A percentile compares a stretch with the other conserved stretches of the same genome.
Conservation (phyloP, 1,139 yeast genomes). For the Arxiozyma slooffiae region DNA sequence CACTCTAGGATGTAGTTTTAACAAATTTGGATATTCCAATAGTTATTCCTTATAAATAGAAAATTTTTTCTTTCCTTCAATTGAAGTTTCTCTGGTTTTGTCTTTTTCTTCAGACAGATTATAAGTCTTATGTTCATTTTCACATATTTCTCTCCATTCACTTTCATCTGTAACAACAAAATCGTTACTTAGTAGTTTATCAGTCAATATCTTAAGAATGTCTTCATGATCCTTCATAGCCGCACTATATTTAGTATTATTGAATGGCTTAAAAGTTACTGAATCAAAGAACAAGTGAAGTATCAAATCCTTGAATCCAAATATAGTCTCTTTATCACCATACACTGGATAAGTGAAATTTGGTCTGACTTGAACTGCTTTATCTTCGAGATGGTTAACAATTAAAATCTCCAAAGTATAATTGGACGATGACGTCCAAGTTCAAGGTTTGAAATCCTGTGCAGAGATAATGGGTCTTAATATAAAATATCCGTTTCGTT, state of each 20-base stretch:
- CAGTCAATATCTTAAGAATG: slow-evolving; percentile 40
- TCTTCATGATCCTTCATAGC: slow-evolving; percentile 39
- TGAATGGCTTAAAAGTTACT: slow-evolving; percentile 43
- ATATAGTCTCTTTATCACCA: slow-evolving; percentile 84
- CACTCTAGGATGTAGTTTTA: slow-evolving; percentile 47
- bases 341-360: slow-evolving; percentile 82
- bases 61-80: slow-evolving; percentile 28
- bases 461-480: not conserved
- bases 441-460: slow-evolving; percentile 38
- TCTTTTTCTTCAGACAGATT: slow-evolving; percentile 13
- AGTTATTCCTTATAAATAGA: slow-evolving; percentile 31
- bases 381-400: slow-evolving; percentile 44
- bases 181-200: slow-evolving; percentile 48
- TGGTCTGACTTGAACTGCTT: slow-evolving; percentile 56
- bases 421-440: slow-evolving; percentile 63
- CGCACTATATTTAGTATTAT: slow-evolving; percentile 47
- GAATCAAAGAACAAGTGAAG: slow-evolving; percentile 48
- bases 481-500: too few species aligned
- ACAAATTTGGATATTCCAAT: slow-evolving; percentile 25
- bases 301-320: slow-evolving; percentile 66
- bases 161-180: slow-evolving; percentile 54
- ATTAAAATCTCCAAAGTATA: slow-evolving; percentile 49
- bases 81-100: slow-evolving; percentile 15
- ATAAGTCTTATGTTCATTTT: slow-evolving; percentile 36
- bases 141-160: slow-evolving; percentile 52